These are phyloP conservation scores for Coccomyxa subellipsoidea DNA, from an alignment of 163 green algal genomes.

Conservation along the genomic window DNA sequence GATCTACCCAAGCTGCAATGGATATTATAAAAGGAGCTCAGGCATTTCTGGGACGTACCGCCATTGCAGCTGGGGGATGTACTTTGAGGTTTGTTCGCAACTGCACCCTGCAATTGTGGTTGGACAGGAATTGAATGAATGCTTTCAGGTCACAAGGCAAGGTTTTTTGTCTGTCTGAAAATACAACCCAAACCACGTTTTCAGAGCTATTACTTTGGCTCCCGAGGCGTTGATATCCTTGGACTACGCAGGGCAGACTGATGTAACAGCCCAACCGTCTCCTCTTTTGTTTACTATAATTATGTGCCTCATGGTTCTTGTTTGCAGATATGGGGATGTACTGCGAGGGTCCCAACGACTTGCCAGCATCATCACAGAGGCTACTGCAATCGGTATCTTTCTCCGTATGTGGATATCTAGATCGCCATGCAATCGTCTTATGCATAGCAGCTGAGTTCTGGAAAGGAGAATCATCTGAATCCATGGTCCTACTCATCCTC, in stretches of 20 bases:
- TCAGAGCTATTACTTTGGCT: too few relatives aligned
- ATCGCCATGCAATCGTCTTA: neutral
- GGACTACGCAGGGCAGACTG: too few relatives aligned
- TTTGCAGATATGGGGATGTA: neutral
- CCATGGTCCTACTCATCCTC: neutral
- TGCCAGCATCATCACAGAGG: neutral
- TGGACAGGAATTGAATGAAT: neutral
- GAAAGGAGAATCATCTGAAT: neutral
- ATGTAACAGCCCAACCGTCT: neutral
- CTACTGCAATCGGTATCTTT: too few relatives aligned
- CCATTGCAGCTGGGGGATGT: neutral
- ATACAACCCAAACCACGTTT: too few relatives aligned
- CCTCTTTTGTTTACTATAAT: neutral
- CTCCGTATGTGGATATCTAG: neutral
- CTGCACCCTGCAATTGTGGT: neutral
- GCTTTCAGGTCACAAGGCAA: too few relatives aligned
- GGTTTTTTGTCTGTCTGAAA: too few relatives aligned
- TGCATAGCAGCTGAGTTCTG: neutral
- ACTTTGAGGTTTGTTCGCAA: neutral
- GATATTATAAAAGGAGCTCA: neutral
- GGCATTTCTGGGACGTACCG: neutral
- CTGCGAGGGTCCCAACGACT: neutral
- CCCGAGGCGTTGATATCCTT: too few relatives aligned
- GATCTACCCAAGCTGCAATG: too few relatives aligned
- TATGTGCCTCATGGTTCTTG: too few relatives aligned